Base-by-base conservation (phyloP, 2,329 filamentous ascomycete genomes). In the Hysterium pulicare region DNA sequence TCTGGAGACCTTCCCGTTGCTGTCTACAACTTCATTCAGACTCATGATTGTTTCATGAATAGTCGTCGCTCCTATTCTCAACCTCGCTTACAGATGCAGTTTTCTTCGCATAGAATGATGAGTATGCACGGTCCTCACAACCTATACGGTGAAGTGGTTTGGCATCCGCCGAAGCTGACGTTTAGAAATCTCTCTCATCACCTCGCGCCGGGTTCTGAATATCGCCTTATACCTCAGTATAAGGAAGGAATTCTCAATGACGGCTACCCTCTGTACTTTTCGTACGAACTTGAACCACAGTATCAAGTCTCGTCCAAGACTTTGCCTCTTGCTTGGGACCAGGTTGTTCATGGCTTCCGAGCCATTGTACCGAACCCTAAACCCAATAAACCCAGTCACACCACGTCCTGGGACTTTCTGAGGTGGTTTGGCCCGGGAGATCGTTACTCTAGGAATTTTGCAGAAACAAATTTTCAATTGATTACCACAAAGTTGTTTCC, bases 1-100 rank as follows among this genome's bases (percentile, higher is more conserved):
- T 49, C 50, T 6, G 44, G 49, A 2, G 47, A 64, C 24, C 42
- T 67, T 10, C 53, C 51, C 2, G 44, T 41, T 3, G 56, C 59
- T 16, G 38, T 64, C 1, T 57, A 55, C 46, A 62, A 64, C 33
- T 64, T 62, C 30, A 28, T 65, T n/a, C 51, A 51, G 2, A 56
- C 54, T 1, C 59, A 59, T 15, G 63, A 67, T 31, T 67, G 62
- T 40, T 62, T 67, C 40, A 6, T 46, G 3, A 43, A 58, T 17
- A 46, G n/a, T n/a, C n/a, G n/a, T n/a, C n/a, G n/a, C n/a, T n/a
- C 41, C 1, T 47, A 35, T 9, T 41, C 44, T 2, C 45, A 40
- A 2, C 48, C 52, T 9, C 46, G 38, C 24, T 4, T 67, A 3
- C 40, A 48, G 6, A 41, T 61, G 16, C 24, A 44, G 2, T 46